phyloP scores from a whole-genome alignment of 1,284 basidiomycete genomes.

The Lignosus rhinocerotis region DNA sequence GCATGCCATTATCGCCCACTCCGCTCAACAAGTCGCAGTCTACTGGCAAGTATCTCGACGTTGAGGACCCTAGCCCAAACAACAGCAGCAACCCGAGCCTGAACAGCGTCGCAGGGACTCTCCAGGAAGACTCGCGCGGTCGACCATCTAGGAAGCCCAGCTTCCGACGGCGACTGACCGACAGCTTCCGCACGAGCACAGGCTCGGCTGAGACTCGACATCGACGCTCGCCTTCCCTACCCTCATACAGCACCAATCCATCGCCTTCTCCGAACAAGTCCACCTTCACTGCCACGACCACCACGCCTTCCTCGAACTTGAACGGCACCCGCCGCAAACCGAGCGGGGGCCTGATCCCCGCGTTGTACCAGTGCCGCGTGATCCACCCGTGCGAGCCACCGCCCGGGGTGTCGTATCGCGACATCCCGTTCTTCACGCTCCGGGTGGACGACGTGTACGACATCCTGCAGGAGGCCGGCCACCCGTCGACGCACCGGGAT shows the following conservation, averaged over 20 bases:
- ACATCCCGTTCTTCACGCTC: conserved; percentile 72
- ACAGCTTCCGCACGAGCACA: conserved; percentile 38
- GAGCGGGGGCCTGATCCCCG: conserved; percentile 28
- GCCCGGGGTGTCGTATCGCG: conserved; percentile 61
- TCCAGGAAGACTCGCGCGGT: conserved; percentile 40
- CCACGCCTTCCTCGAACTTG: conserved; percentile 32
- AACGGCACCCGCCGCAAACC: conserved; percentile 43
- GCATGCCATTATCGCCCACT: conserved; percentile 37
- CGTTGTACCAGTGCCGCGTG: conserved; percentile 64
- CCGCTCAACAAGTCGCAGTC: conserved; percentile 38
- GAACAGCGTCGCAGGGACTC: conserved; percentile 18
- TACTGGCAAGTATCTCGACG: conserved; percentile 34
- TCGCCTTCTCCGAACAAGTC: conserved; percentile 25
- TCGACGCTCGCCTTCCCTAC: conserved; percentile 32
- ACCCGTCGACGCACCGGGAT: conserved; percentile 67
- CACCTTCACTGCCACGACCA: conserved; percentile 22
- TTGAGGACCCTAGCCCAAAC: conserved; percentile 17
- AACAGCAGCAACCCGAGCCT: conserved; percentile 23
- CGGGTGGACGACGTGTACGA: conserved; percentile 59
- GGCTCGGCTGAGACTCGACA: conserved; percentile 24
- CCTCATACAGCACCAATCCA: conserved; percentile 20
- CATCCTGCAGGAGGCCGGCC: conserved; percentile 73
- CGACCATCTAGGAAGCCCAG: conserved; percentile 46
- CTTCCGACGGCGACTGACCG: conserved; percentile 47
- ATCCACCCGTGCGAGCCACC: conserved; percentile 69